A percentile compares a stretch with the other conserved stretches of the same genome.
Evolutionary conservation across 2,329 filamentous ascomycete species (phyloP).

Genomic region (Microdochium nivale): DNA sequence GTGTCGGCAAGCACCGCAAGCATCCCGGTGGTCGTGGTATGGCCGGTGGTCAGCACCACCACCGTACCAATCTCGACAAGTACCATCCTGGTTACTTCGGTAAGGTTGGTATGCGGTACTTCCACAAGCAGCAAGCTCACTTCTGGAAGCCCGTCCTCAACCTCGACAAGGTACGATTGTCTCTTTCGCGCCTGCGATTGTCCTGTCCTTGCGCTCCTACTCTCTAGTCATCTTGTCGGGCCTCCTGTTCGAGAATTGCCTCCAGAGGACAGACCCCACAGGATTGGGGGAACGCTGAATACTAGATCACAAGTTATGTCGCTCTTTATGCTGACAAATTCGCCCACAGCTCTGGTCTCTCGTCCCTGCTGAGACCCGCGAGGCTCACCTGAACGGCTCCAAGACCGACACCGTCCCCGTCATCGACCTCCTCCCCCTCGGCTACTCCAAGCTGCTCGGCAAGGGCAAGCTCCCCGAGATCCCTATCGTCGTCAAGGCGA

Average conservation of each 20-base stretch:
- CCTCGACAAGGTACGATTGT: constrained; percentile 77
- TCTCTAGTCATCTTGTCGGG: too few species aligned
- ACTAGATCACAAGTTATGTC: constrained; percentile 1
- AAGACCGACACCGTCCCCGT: constrained; percentile 92
- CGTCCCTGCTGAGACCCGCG: constrained; percentile 85
- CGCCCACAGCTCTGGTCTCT: constrained; percentile 77
- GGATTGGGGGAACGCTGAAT: neutral
- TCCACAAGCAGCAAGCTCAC: constrained; percentile 93
- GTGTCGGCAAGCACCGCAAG: constrained; percentile 99
- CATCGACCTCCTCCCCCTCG: constrained; percentile 92
- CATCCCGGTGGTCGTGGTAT: constrained; percentile 73
- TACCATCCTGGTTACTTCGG: constrained; percentile 98
- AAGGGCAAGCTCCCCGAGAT: constrained; percentile 94
- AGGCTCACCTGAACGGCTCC: constrained; percentile 73
- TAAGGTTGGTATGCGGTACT: constrained; percentile 92
- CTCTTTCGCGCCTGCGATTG: constrained; percentile 1
- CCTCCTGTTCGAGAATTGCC: too few species aligned
- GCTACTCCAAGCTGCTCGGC: constrained; percentile 97
- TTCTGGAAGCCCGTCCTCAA: constrained; percentile 99
- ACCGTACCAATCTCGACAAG: constrained; percentile 76
- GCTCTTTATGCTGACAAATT: constrained; percentile 17
- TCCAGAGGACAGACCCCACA: too few species aligned
- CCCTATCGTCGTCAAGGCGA: constrained; percentile 87
- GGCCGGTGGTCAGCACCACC: constrained; percentile 99
- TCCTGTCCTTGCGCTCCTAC: constrained; percentile 1